These are phyloP conservation scores for Xylaria castorea DNA, from an alignment of 495 filamentous ascomycete species.

Conservation along the genomic window DNA sequence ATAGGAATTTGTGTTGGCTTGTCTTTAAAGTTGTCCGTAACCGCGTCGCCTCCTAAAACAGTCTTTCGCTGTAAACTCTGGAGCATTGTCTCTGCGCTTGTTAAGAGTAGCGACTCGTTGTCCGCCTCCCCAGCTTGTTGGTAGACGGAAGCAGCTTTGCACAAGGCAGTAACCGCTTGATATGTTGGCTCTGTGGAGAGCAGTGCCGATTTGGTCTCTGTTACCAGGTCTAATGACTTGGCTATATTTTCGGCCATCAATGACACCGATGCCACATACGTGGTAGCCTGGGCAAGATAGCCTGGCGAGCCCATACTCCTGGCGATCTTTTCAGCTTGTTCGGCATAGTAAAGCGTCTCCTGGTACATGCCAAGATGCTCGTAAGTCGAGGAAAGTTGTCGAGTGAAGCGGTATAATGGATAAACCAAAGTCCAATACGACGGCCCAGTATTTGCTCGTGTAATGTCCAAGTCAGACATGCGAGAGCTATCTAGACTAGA, in stretches of 20 bases:
- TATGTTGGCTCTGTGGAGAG: constrained; percentile 52
- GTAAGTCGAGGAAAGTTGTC: constrained; percentile 76
- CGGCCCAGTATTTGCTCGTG: constrained; percentile 57
- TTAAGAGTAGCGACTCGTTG: constrained; percentile 44
- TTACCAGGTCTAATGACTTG: constrained; percentile 67
- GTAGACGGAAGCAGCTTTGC: constrained; percentile 53
- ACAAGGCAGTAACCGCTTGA: constrained; percentile 52
- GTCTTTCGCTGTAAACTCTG: constrained; percentile 33
- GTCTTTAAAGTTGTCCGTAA: constrained; percentile 48
- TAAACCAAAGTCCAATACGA: constrained; percentile 83
- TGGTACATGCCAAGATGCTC: constrained; percentile 84
- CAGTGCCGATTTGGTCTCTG: constrained; percentile 53
- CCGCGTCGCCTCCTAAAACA: constrained; percentile 3
- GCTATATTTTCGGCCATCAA: constrained; percentile 65
- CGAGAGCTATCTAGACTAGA: constrained; percentile 38
- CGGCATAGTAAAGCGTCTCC: constrained; percentile 88
- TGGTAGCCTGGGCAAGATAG: constrained; percentile 59
- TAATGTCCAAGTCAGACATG: constrained; percentile 26
- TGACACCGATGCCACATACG: constrained; percentile 69
- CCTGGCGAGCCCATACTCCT: constrained; percentile 67
- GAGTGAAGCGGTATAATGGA: constrained; percentile 69
- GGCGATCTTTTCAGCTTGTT: constrained; percentile 83
- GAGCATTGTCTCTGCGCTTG: constrained; percentile 48
- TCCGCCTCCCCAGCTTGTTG: constrained; percentile 48
- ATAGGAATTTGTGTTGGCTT: constrained; percentile 52